Percentiles rank a stretch among this genome's conserved stretches.
Conservation (phyloP, 2,329 filamentous ascomycete genomes). For the Hypoxylon sp. region DNA sequence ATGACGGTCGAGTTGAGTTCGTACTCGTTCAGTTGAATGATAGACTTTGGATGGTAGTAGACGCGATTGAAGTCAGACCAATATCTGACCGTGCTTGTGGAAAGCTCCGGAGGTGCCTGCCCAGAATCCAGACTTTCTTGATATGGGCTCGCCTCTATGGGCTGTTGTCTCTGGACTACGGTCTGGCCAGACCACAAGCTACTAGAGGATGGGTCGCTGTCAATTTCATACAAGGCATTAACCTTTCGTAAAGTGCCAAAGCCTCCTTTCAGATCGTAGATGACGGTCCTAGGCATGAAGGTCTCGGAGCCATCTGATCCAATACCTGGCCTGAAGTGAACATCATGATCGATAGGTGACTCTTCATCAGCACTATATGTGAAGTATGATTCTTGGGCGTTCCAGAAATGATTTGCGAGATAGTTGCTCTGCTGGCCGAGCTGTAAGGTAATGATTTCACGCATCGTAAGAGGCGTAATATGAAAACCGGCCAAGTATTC, state of each 20-base stretch:
- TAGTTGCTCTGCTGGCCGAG: constrained; percentile 95
- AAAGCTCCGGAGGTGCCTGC: constrained; percentile 73
- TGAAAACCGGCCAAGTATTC: neutral
- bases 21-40: constrained; percentile 89
- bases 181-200: constrained; percentile 73
- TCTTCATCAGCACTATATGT: constrained; percentile 81
- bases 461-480: constrained; percentile 70
- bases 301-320: constrained; percentile 90
- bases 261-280: constrained; percentile 95
- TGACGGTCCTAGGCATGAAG: constrained; percentile 89
- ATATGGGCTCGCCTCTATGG: constrained; percentile 80
- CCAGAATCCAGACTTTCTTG: constrained; percentile 85
- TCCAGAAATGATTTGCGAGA: constrained; percentile 97
- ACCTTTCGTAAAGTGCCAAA: constrained; percentile 91
- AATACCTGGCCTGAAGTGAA: constrained; percentile 89
- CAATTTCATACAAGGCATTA: constrained; percentile 85
- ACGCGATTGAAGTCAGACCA: constrained; percentile 97
- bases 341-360: constrained; percentile 82
- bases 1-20: constrained; percentile 84
- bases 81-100: constrained; percentile 82
- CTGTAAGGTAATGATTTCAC: constrained; percentile 94
- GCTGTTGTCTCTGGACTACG: constrained; percentile 76
- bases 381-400: constrained; percentile 98
- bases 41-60: constrained; percentile 91
- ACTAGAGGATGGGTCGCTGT: constrained; percentile 54